Percentiles rank a stretch among this genome's conserved stretches.
phyloP scores from a whole-genome alignment of 2,329 filamentous ascomycete species.

The Trichophyton rubrum region DNA sequence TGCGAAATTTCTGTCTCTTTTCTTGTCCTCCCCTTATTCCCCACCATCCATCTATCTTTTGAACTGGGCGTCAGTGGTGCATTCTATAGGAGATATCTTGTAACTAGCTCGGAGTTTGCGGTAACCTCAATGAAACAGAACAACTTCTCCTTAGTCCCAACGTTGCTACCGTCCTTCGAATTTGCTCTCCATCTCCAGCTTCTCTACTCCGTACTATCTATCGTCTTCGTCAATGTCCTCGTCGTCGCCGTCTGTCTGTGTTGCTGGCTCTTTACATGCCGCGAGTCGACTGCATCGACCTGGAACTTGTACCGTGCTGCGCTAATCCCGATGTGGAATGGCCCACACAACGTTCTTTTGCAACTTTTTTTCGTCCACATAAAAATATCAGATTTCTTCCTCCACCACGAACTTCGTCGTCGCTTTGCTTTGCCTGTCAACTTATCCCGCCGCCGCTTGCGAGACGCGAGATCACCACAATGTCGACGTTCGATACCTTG shows the following conservation, averaged over 20 bases:
- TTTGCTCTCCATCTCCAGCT: neutral
- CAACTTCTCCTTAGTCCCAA: neutral
- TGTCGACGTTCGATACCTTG: slow-evolving; percentile 60
- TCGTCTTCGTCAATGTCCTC: too few relatives aligned
- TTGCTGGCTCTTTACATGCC: too few relatives aligned
- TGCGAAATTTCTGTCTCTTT: neutral
- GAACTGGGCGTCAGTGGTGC: neutral
- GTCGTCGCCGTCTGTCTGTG: too few relatives aligned
- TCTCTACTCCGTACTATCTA: neutral
- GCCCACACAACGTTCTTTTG: neutral
- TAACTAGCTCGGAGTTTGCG: neutral
- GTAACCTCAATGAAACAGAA: neutral
- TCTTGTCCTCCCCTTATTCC: neutral
- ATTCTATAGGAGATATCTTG: neutral
- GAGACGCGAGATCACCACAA: neutral
- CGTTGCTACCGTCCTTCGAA: neutral
- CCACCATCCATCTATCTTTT: neutral
- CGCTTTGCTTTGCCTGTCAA: neutral
- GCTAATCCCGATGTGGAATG: slow-evolving; percentile 3
- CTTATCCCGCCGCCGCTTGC: neutral
- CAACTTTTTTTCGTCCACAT: slow-evolving; percentile 4
- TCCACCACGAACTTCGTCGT: neutral
- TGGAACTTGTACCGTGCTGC: neutral
- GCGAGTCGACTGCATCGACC: too few relatives aligned
- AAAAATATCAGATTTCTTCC: slow-evolving; percentile 2